Percentiles rank a stretch among this genome's conserved stretches.
Evolutionary conservation across 306 rosid genomes (phyloP).

Genomic region (Fagus crenata): DNA sequence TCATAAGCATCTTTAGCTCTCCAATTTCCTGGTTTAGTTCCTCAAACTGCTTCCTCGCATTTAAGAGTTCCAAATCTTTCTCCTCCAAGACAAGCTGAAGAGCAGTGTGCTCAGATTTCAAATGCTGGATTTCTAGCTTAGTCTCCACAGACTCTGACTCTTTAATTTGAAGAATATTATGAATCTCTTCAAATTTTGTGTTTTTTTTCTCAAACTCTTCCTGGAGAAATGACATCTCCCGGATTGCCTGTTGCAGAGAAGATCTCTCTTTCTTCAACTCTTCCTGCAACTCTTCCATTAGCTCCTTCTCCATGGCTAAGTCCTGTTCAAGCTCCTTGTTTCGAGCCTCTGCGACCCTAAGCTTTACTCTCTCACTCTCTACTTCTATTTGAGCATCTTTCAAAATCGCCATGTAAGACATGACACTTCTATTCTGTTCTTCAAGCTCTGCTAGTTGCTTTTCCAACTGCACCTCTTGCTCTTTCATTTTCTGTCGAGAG

Average conservation of each 20-base stretch:
- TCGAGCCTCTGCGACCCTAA: conserved; percentile 54
- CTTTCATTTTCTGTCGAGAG: conserved; percentile 70
- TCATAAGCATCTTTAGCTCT: conserved; percentile 69
- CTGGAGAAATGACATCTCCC: conserved; percentile 55
- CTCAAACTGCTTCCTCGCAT: conserved; percentile 64
- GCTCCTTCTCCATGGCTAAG: conserved; percentile 58
- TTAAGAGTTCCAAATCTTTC: conserved; percentile 79
- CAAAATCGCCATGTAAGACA: conserved; percentile 59
- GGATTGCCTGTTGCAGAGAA: conserved; percentile 60
- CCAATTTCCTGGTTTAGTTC: conserved; percentile 60
- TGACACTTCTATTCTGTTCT: conserved; percentile 60
- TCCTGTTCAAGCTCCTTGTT: conserved; percentile 67
- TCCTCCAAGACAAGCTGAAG: conserved; percentile 66
- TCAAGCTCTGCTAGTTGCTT: conserved; percentile 63
- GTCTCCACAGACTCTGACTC: conserved; percentile 75
- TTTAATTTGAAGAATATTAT: conserved; percentile 53
- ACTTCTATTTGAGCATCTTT: conserved; percentile 73
- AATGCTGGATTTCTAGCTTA: conserved; percentile 74
- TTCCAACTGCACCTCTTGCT: conserved; percentile 64
- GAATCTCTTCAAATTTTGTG: conserved; percentile 45
- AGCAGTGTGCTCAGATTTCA: conserved; percentile 72
- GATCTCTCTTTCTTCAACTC: conserved; percentile 65
- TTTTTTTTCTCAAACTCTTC: conserved; percentile 52
- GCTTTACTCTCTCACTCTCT: conserved; percentile 69
- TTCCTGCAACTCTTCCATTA: conserved; percentile 56